Percentiles rank a stretch among this genome's conserved stretches.
Evolutionary conservation across 768 basidiomycete genomes (phyloP).

Genomic region (Phlebiopsis flavidoalba): DNA sequence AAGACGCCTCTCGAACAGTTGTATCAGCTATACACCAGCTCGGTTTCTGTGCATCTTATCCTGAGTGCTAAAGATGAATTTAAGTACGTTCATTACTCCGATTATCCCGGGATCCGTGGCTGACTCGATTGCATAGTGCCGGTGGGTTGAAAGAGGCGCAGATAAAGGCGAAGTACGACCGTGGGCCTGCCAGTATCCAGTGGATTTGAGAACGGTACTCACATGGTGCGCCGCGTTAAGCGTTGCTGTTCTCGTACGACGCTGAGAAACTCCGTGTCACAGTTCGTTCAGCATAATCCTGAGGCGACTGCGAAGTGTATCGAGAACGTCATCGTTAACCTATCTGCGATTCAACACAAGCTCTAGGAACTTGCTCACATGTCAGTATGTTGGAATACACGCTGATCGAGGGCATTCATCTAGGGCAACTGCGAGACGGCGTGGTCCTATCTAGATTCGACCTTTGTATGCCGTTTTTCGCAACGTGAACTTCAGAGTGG

Average conservation of each 20-base stretch:
- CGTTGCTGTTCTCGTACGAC: background rate
- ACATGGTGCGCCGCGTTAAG: background rate
- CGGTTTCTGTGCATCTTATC: background rate
- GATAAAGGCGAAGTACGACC: background rate
- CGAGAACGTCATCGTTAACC: too few species aligned
- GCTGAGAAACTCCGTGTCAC: background rate
- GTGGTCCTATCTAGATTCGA: too few species aligned
- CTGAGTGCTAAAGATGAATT: background rate
- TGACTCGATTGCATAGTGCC: background rate
- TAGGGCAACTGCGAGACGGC: too few species aligned
- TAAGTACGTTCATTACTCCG: background rate
- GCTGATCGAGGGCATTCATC: too few species aligned
- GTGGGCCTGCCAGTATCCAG: background rate
- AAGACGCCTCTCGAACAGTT: background rate
- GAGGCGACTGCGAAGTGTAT: background rate
- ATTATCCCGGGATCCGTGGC: too few species aligned
- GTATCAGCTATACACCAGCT: background rate
- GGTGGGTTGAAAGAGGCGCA: background rate
- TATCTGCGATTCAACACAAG: too few species aligned
- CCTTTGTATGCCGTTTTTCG: too few species aligned
- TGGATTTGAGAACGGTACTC: background rate
- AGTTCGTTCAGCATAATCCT: background rate
- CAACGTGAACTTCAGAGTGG: too few species aligned
- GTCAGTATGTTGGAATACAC: conserved; percentile 7
- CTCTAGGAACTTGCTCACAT: too few species aligned